phyloP scores from a whole-genome alignment of 176 grass and related monocot species.

The Ensete ventricosum region DNA sequence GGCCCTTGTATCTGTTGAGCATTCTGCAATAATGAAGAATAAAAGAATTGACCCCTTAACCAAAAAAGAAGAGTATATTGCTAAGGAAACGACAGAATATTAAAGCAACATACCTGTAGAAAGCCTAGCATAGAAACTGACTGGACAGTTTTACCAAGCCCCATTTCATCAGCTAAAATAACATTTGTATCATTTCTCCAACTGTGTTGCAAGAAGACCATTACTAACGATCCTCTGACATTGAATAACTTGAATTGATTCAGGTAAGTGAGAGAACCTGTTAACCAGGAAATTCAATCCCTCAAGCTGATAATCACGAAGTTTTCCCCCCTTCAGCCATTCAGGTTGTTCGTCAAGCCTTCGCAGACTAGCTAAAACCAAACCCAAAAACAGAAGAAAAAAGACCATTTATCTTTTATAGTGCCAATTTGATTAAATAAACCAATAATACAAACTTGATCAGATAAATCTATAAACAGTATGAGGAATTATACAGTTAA shows the following conservation, averaged over 20 bases:
- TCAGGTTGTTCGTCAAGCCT: conserved; percentile 93
- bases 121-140: conserved; percentile 97
- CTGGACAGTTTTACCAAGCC: conserved; percentile 97
- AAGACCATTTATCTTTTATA: neutral
- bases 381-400: neutral
- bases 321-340: conserved; percentile 92
- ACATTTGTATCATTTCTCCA: conserved; percentile 99
- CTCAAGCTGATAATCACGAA: conserved; percentile 99
- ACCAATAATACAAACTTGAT: neutral
- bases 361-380: conserved; percentile 83
- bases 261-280: conserved; percentile 39
- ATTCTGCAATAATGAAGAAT: conserved; percentile 44
- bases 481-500: too few species aligned
- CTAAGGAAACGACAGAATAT: conserved; percentile 7
- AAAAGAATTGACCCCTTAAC: neutral
- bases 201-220: conserved; percentile 23
- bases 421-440: too few species aligned
- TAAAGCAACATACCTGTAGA: conserved; percentile 47
- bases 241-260: conserved; percentile 28
- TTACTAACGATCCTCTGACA: neutral
- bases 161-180: conserved; percentile 99
- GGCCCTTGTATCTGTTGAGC: conserved; percentile 94
- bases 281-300: conserved; percentile 98
- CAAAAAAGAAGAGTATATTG: neutral
- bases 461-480: neutral